A percentile compares a stretch with the other conserved stretches of the same genome.
Conservation (phyloP, 192 early-diverging fungal species). For the Umbelopsis vinacea region DNA sequence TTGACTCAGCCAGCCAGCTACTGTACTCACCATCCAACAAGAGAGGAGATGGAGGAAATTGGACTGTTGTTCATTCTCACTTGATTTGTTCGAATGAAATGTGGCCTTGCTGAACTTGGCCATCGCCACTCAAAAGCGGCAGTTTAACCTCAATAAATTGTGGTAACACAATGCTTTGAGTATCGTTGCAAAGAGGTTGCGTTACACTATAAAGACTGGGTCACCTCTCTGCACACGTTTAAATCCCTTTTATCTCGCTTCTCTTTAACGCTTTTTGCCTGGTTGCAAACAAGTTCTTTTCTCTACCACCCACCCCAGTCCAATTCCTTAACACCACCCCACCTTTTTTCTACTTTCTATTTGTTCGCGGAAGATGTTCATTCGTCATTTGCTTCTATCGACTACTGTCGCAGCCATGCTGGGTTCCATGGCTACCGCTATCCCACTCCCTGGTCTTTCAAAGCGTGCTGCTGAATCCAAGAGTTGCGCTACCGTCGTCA, state of each 20-base stretch:
- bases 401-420: conserved; percentile 18
- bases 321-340: conserved; percentile 1
- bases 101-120: no score
- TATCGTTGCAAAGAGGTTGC: neutral
- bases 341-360: neutral
- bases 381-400: conserved; percentile 20
- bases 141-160: conserved; percentile 3
- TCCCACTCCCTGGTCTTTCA: neutral
- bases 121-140: neutral
- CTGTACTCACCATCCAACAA: no score
- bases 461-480: neutral
- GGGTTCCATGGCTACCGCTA: conserved; percentile 19
- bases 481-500: neutral
- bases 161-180: neutral
- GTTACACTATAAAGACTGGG: conserved; percentile 24
- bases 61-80: no score
- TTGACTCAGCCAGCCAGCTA: no score
- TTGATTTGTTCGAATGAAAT: no score
- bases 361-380: neutral
- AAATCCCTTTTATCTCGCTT: conserved; percentile 6
- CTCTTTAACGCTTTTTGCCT: conserved; percentile 4
- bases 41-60: no score
- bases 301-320: neutral
- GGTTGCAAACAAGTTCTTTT: conserved; percentile 1
- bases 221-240: neutral